phyloP scores from a whole-genome alignment of 495 filamentous ascomycete genomes.

The Rusavskia elegans region DNA sequence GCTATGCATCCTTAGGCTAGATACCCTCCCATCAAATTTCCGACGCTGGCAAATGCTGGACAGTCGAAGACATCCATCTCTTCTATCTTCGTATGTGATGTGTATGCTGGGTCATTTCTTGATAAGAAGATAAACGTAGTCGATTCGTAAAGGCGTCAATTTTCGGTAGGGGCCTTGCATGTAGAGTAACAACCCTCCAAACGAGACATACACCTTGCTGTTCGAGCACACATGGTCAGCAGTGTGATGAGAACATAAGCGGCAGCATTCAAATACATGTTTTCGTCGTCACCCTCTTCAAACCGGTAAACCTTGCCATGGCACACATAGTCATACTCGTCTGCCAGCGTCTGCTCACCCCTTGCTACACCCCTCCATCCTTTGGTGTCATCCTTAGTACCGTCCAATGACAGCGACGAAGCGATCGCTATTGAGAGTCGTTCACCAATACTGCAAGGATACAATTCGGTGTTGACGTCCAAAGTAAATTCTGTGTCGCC shows the following conservation, averaged over 20 bases:
- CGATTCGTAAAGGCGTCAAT: constrained; percentile 74
- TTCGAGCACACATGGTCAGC: constrained; percentile 1
- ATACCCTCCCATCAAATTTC: neutral
- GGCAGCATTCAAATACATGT: constrained; percentile 48
- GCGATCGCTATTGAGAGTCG: constrained; percentile 65
- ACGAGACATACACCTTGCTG: constrained; percentile 85
- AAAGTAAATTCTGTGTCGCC: constrained; percentile 59
- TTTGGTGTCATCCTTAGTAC: constrained; percentile 52
- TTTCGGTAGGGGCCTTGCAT: constrained; percentile 93
- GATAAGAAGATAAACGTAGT: constrained; percentile 81
- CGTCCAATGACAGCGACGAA: constrained; percentile 72
- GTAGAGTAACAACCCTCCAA: constrained; percentile 77
- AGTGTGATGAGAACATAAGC: neutral
- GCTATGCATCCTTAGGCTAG: neutral
- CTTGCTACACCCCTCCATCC: constrained; percentile 68
- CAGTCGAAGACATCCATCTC: too few relatives aligned
- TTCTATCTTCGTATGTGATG: too few relatives aligned
- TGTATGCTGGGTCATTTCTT: constrained; percentile 51
- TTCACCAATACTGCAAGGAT: constrained; percentile 56
- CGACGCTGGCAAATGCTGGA: neutral
- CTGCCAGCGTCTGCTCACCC: constrained; percentile 65
- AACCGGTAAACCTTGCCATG: constrained; percentile 97
- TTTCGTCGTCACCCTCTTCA: constrained; percentile 69
- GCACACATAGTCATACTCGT: constrained; percentile 93
- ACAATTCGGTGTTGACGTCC: constrained; percentile 90